Conservation (phyloP, 1,284 basidiomycete species). For the Moniliella sp. region DNA sequence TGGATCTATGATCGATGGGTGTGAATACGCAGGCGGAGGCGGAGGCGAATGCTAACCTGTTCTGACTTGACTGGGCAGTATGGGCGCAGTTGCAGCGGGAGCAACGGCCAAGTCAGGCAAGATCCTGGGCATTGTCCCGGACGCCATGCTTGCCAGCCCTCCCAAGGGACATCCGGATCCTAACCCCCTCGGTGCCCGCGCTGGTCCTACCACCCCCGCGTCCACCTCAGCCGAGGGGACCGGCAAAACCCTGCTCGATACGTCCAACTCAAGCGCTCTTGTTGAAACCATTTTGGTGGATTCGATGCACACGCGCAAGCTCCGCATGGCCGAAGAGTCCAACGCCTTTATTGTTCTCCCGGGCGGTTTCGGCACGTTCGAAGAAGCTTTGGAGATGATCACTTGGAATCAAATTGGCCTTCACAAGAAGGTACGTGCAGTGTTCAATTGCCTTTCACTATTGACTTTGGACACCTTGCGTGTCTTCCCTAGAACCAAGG, state of each 20-base stretch:
- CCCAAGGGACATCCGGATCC: slow-evolving; percentile 11
- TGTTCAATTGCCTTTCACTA: neutral
- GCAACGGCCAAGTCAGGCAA: slow-evolving; percentile 48
- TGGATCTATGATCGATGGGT: too few relatives aligned
- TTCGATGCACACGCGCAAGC: slow-evolving; percentile 77
- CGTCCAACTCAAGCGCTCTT: slow-evolving; percentile 3
- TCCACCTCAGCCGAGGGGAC: slow-evolving; percentile 12
- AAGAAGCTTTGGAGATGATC: slow-evolving; percentile 68
- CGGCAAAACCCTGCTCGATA: slow-evolving; percentile 24
- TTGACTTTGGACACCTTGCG: neutral
- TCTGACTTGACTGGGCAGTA: slow-evolving; percentile 35
- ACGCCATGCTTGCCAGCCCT: slow-evolving; percentile 43
- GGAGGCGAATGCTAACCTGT: too few relatives aligned
- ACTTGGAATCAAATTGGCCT: slow-evolving; percentile 81
- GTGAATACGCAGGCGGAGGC: too few relatives aligned
- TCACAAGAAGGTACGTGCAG: slow-evolving; percentile 44
- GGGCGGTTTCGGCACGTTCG: slow-evolving; percentile 74
- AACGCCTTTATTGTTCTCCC: slow-evolving; percentile 65
- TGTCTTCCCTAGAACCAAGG: neutral
- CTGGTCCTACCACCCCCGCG: slow-evolving; percentile 2
- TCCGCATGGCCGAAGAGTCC: slow-evolving; percentile 56
- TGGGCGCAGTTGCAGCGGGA: slow-evolving; percentile 60
- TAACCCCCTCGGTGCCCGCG: slow-evolving; percentile 14
- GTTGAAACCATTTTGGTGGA: slow-evolving; percentile 38
- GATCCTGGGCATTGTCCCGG: slow-evolving; percentile 61